Base-by-base conservation (phyloP, 2,329 filamentous ascomycete genomes). In the Aspergillus fumigatus region DNA sequence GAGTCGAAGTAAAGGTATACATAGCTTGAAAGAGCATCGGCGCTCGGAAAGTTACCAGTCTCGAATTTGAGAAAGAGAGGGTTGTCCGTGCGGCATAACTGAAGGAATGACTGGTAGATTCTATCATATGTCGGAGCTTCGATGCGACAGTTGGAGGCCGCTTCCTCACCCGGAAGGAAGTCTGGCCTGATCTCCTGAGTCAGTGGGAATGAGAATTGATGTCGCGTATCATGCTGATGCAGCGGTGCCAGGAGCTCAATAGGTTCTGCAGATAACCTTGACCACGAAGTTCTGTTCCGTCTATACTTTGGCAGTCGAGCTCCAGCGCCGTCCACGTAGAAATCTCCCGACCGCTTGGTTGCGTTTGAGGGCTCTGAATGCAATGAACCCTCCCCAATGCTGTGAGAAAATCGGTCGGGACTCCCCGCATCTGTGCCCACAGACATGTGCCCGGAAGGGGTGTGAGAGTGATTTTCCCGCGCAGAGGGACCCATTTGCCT, bases 1-100 rank as follows among this genome's bases (percentile, higher is more conserved):
- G 70, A 67, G 41, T 70, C 65, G 25, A 75, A 71, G 59, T 73
- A 79, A 23, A 66, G 64, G n/a, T 56, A 48, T 48, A 77, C 59
- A 45, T 73, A 75, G 21, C 52, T 54, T 23, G 65, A 70, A 52
- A 75, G 56, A 9, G 60, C 48, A 21, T 66, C 56, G 17, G 57
- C 54, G 8, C 52, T 54, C 2, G 71, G 73, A 23, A 76, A 75
- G 29, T 51, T 54, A 3, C 63, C 59, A 0, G 67, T 63, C 29
- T 71, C 68, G 48, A 73, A 75, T n/a, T 61, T 56, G 5, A 60
- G 51, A 50, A 67, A 72, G n/a, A 73, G 59, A 4, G 65, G 58
- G 50, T 64, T 70, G 4, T 71, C 62, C 8, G 55, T 65, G 51
- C 66, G 60, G 53, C 74, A 75, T 11, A 75, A 50, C 9, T 59